Evolutionary conservation across 805 yeast genomes (phyloP), one percentile per base, ranked within the genome.

Genomic region (Teunomyces stri): DNA sequence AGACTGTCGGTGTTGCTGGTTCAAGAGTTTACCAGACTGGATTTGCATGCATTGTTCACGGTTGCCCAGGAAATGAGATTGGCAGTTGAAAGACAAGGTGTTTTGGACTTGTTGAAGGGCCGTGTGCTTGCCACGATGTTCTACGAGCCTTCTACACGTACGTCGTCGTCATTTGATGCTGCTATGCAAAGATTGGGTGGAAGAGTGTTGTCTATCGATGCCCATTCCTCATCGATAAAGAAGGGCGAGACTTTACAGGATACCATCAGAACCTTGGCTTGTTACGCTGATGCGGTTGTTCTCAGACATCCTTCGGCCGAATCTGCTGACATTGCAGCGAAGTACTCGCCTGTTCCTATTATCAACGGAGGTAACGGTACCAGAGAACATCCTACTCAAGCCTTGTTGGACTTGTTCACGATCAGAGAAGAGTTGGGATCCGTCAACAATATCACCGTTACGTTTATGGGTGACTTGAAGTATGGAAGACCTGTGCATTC

Each of bases 171-270:
- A 1, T 95, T 95, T 66, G 96, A 94, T 68, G 97, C 97, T 59
- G 99, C 99, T 51, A 94, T 94, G 99, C 98, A 94, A 78, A 87
- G 99, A 75, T 79, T 94, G 60, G 99, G 99, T 68, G 99, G 99
- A 65, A 83, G 96, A 70, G 96, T 90, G 57, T 87, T 95, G 56
- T 80, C 95, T 46, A 87, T 94, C 54, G 79, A 87, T 52, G 87
- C 94, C 51, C 82, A 80, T 54, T 79, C 90, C 29, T 91, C 98
- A n/a, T 89, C 97, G 20, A 97, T 91, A 43, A 88, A 89, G 76
- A 94, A 94, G 79, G 99, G 99, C 57, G 99, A 94, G 78, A 87
- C 97, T 39, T 78, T 94, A 63, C 97, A 92, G 73, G 99, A 94
- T 66, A 94, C 99, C 34, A 82, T 94, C 56, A 84, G 99, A 70